A percentile compares a stretch with the other conserved stretches of the same genome.
Evolutionary conservation across 345 rosid genomes (phyloP).

Genomic region (Anastatica hierochuntica): DNA sequence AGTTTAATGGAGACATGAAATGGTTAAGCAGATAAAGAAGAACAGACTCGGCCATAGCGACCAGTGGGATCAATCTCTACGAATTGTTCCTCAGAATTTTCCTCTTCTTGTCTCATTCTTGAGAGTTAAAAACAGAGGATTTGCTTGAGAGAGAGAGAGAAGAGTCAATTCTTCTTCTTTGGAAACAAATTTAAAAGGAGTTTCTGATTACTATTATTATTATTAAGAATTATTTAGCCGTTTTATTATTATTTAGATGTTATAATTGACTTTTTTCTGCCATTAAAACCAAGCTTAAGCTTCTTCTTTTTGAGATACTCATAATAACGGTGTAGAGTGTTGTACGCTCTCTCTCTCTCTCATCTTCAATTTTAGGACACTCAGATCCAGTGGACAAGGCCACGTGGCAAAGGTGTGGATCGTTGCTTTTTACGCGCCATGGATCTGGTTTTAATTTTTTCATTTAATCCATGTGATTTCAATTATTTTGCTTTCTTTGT

Average conservation of each 20-base stretch:
- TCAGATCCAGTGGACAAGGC: conserved; percentile 23
- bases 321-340: conserved; percentile 7
- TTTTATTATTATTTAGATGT: neutral
- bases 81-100: conserved; percentile 55
- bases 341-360: neutral
- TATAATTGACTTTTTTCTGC: neutral
- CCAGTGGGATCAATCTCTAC: conserved; percentile 79
- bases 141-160: neutral
- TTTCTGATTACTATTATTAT: neutral
- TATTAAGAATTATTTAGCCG: neutral
- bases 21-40: neutral
- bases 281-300: neutral
- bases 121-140: neutral
- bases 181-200: neutral
- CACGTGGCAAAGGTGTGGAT: conserved; percentile 27
- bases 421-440: conserved; percentile 24
- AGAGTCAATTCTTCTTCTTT: neutral
- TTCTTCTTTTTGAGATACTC: neutral
- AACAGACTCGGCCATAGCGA: conserved; percentile 86
- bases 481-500: too few relatives aligned
- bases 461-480: too few relatives aligned
- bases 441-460: conserved; percentile 8
- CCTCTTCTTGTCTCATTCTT: conserved; percentile 37
- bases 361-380: conserved; percentile 1
- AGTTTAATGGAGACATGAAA: neutral